Base-by-base conservation (phyloP, 1,284 basidiomycete genomes). In the Exsudoporus floridanus region DNA sequence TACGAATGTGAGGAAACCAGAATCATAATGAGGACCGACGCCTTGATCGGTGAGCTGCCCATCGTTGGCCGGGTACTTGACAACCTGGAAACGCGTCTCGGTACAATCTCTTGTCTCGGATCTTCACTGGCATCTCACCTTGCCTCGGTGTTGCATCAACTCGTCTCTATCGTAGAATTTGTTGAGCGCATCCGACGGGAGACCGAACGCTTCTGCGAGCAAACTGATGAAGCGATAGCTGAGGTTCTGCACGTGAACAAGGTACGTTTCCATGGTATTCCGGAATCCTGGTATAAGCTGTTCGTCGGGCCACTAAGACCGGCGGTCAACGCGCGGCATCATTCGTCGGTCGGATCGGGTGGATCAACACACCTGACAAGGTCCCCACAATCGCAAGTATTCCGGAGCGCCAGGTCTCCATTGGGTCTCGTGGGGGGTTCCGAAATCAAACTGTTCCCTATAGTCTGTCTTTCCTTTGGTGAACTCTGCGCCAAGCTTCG, bases 381-480 rank as follows among this genome's bases (percentile, higher is more conserved):
- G 63, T 10, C 74, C 74, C 72, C 74, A 75, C 19, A 76, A 49
- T n/a, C 69, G 69, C 44, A 73, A 27, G 52, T 72, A 70, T 23
- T 75, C 73, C 1, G 69, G 70, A 35, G 64, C 64, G n/a, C 74
- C 73, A 2, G 65, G 64, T 35, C 55, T 65, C 72, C 73, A 76
- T 37, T 59, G 54, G 1, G 61, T 67, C 42, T 70, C 64, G 41
- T 69, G 66, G 16, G 63, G 70, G 16, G 72, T 74, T 9, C 64
- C 75, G 45, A 77, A 67, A 48, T 77, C 74, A 39, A 75, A 75
- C 49, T 74, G 73, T 51, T 75, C 74, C 31, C 74, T 63, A n/a
- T 58, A 57, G 50, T 74, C 73, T 1, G 58, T 58, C 41, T 62
- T 63, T 30, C 71, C 74, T 43, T 70, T 74, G 25, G 75, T 75